Base-by-base conservation (phyloP, 2,329 filamentous ascomycete genomes). In the Curvularia lunata region DNA sequence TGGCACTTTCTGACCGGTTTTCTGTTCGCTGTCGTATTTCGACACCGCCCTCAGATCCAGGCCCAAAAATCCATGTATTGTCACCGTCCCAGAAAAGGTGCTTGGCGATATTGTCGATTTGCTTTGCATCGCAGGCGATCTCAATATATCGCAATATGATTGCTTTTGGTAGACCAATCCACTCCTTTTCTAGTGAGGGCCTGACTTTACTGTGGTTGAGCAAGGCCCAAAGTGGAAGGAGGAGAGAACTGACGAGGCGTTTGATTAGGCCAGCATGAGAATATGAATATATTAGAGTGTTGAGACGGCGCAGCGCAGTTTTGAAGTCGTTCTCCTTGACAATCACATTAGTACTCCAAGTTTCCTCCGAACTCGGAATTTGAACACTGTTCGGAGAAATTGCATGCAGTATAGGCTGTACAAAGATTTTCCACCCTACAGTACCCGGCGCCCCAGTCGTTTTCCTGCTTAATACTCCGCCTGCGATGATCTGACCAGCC, bases 1-100 rank as follows among this genome's bases (percentile, higher is more conserved):
- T 37, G 3, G 21, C 12, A 13, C 4, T 76, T 89, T 91, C 77
- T 89, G 89, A 75, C 86, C 95, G 81, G 88, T 96, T 84, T 89
- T 95, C 84, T 88, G 93, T 85, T 85, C 69, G 58, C 56, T 64
- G 62, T 23, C 80, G 79, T 16, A 87, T 80, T 41, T 87, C 82
- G 18, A 91, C 78, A 0, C 79, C 79, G 4, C 82, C 82, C 27
- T 82, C 74, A 0, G 73, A 69, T 0, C 75, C 77, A 1, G 76
- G 69, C 2, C 78, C 80, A 64, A 84, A 90, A 12, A 69, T 72
- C 89, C 89, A 91, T 19, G 69, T 62, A 0, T 65, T 52, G 5
- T 73, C 75, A 1, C 88, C 88, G 50, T 80, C 78, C 66, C 82
- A 87, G 3, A 86, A 79, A 0, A 91, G 69, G 40, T 87, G 82